Conservation (phyloP, 306 rosid species). For the Cicer cuneatum region DNA sequence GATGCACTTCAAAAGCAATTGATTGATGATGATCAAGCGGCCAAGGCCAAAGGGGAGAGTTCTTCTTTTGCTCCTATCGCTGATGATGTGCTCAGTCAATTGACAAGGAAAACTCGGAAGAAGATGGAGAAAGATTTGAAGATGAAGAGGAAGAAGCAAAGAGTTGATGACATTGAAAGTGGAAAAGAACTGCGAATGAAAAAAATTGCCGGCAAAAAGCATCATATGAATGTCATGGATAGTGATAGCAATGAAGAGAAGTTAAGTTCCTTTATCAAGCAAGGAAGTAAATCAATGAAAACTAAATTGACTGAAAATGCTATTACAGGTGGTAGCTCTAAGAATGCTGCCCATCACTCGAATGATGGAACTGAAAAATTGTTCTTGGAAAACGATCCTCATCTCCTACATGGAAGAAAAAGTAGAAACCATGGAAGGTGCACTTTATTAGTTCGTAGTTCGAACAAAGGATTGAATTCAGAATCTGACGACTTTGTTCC, state of each 20-base stretch:
- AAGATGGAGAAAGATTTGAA: slow-evolving; percentile 89
- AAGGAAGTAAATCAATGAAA: slow-evolving; percentile 76
- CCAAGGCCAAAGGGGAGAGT: slow-evolving; percentile 58
- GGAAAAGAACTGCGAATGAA: slow-evolving; percentile 54
- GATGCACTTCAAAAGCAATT: slow-evolving; percentile 92
- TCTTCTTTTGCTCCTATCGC: slow-evolving; percentile 74
- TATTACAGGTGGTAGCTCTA: slow-evolving; percentile 52
- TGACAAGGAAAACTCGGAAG: slow-evolving; percentile 93
- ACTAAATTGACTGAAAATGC: slow-evolving; percentile 68
- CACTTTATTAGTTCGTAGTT: slow-evolving; percentile 80
- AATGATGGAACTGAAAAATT: slow-evolving; percentile 55
- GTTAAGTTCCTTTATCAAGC: slow-evolving; percentile 83
- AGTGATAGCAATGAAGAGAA: slow-evolving; percentile 84
- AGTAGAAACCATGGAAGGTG: slow-evolving; percentile 81
- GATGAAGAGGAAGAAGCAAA: slow-evolving; percentile 56
- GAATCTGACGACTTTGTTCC: slow-evolving; percentile 90
- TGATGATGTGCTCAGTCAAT: slow-evolving; percentile 83
- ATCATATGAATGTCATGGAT: slow-evolving; percentile 60
- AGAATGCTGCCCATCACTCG: slow-evolving; percentile 50
- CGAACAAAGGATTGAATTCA: slow-evolving; percentile 68
- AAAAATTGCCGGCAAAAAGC: slow-evolving; percentile 59
- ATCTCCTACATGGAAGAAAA: slow-evolving; percentile 66
- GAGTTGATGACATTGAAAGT: slow-evolving; percentile 54
- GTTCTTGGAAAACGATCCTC: slow-evolving; percentile 62
- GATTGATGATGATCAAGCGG: slow-evolving; percentile 61